phyloP scores from a whole-genome alignment of 208 protist genomes.

The Eutreptiella sp. region DNA sequence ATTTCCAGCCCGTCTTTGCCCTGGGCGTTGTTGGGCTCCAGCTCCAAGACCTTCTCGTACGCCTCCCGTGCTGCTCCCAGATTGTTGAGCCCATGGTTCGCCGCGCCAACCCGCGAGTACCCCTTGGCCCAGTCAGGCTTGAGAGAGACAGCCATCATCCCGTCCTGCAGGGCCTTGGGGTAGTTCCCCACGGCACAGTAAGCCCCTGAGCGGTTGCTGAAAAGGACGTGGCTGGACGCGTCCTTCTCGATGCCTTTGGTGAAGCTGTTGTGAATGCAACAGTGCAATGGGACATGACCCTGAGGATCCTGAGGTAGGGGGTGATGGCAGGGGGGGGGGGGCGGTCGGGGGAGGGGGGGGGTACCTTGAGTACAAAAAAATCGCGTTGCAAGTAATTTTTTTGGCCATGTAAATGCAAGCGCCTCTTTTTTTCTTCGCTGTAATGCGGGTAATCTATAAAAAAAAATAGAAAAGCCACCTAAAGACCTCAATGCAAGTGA shows the following conservation, averaged over 20 bases:
- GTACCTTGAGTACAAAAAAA: no score
- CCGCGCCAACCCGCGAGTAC: constrained; percentile 77
- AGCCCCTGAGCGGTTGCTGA: constrained; percentile 84
- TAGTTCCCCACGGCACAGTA: constrained; percentile 74
- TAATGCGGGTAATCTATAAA: no score
- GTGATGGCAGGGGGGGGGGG: no score
- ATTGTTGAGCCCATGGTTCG: constrained; percentile 70
- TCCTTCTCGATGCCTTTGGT: constrained; percentile 82
- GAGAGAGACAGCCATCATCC: constrained; percentile 71
- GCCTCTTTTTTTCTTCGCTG: no score
- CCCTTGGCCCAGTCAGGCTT: constrained; percentile 86
- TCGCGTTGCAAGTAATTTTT: no score
- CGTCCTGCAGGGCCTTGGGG: constrained; percentile 79
- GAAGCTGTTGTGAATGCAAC: no score
- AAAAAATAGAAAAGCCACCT: no score
- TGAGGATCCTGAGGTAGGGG: no score
- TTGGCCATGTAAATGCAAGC: no score
- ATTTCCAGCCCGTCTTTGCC: constrained; percentile 59
- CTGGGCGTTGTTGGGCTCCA: constrained; percentile 60
- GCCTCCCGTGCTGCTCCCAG: constrained; percentile 65
- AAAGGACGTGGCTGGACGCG: constrained; percentile 78
- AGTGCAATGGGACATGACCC: no score
- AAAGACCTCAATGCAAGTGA: no score
- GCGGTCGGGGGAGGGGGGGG: no score
- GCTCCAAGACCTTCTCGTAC: constrained; percentile 67